Conservation (phyloP, 768 basidiomycete genomes). For the Suillus occidentalis region DNA sequence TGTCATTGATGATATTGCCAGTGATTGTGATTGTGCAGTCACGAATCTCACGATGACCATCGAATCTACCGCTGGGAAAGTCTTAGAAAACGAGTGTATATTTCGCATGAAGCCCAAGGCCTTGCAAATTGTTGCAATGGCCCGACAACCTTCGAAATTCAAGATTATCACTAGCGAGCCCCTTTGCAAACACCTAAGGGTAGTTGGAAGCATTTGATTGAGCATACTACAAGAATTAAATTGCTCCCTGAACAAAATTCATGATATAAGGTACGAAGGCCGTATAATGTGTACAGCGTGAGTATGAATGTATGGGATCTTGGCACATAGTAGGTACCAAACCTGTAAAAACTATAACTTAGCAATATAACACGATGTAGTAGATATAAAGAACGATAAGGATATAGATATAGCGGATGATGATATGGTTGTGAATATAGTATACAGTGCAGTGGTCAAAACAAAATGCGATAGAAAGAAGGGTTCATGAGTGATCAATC, state of each 20-base stretch:
- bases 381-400: constrained; percentile 1
- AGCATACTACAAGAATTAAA: not conserved
- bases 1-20: too few relatives aligned
- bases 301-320: not conserved
- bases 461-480: not conserved
- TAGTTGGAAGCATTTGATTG: too few relatives aligned
- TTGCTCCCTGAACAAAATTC: not conserved
- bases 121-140: too few relatives aligned
- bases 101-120: not conserved
- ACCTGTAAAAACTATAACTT: not conserved
- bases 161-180: too few relatives aligned
- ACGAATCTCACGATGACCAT: too few relatives aligned
- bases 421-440: not conserved
- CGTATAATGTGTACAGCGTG: not conserved
- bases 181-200: too few relatives aligned
- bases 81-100: not conserved
- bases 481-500: constrained; percentile 28
- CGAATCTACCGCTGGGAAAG: not conserved
- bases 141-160: too few relatives aligned
- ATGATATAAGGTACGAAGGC: not conserved
- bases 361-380: not conserved
- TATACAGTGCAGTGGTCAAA: not conserved
- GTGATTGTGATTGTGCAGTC: too few relatives aligned
- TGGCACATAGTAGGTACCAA: not conserved
- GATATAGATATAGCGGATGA: constrained; percentile 1